Evolutionary conservation across 2,329 filamentous ascomycete genomes (phyloP), one percentile per base, ranked within the genome.

Genomic region (Colletotrichum somersetense): DNA sequence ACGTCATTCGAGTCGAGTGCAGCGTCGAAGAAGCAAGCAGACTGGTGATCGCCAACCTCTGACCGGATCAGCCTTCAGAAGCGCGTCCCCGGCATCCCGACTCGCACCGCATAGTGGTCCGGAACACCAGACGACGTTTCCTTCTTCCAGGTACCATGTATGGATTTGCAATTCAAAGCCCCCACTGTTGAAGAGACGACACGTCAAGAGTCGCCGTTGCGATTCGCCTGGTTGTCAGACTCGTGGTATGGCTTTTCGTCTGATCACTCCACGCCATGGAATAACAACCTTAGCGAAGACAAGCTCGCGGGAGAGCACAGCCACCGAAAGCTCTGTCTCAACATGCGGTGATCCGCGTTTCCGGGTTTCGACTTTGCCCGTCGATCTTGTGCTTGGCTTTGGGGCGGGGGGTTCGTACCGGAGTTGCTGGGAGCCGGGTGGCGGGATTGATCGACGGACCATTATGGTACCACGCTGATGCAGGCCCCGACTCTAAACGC

Each of bases 341-440:
- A n/a, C 14, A 3, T 42, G 8, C 46, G 14, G 10, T 20, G 10
- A 20, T 20, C n/a, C n/a, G 46, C 33, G 61, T 53, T 62, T 62
- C 46, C 61, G n/a, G 61, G 46, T 52, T 23, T 30, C 10, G 61
- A 30, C 23, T 26, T 30, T 30, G 61, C 61, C 46, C 53, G 46
- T 62, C 61, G 46, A 62, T 62, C 61, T 12, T 53, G 61, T 35
- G 46, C 61, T 62, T 62, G 59, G 61, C 33, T 30, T 12, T 16
- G 4, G 11, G 2, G 11, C 1, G 38, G 10, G 12, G 14, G 46
- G 33, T 33, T 42, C 20, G 61, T 26, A 42, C 16, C 61, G 61
- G 61, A n/a, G 33, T 2, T 48, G 59, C 44, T n/a, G 23, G 20
- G 18, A 62, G 33, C 59, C 59, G 61, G 8, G 46, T 30, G 33